Evolutionary conservation across 202 grass and related monocot genomes (phyloP), one percentile per base, ranked within the genome.

Genomic region (Saccharum hybrid): DNA sequence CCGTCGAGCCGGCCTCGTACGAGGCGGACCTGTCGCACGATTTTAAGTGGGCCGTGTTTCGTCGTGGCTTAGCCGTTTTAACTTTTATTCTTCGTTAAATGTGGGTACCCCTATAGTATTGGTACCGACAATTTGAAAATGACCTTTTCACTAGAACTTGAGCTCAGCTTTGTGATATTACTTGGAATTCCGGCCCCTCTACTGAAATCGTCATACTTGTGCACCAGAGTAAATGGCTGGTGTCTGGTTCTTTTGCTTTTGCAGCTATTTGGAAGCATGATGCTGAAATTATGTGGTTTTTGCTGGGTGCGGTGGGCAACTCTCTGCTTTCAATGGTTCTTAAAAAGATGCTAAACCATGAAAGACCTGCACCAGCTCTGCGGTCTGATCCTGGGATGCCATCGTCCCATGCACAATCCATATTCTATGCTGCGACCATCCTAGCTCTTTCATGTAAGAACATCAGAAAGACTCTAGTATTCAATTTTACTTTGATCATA

Each of bases 321-420:
- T 57, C 75, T 46, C 6, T 69, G 49, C 66, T 99, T 56, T 96
- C 96, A 3, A 1, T 68, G 10, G 21, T 63, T 75, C 85, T 99
- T 81, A 99, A 99, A 61, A 74, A 36, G 89, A 52, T 89, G 81
- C 51, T 99, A n/a, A 96, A 96, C 77, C 93, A 96, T 76, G 87
- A 95, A 88, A 96, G 91, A 16, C 91, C 96, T 19, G 66, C 82
- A 2, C 33, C 87, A 31, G 89, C 81, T 71, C 62, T 96, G 78
- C 87, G 79, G 76, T 94, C 93, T 65, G 93, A 94, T 88, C 96
- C 93, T 79, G 96, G 93, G 74, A 96, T 99, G 96, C 96, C 91
- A 66, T 99, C 96, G 10, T 92, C 96, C 7, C 96, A 96, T 86
- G 89, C 93, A 43, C 96, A 99, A 43, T 93, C 93, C 72, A 84